Base-by-base conservation (phyloP, 2,329 filamentous ascomycete species). In the Karstenula rhodostoma region DNA sequence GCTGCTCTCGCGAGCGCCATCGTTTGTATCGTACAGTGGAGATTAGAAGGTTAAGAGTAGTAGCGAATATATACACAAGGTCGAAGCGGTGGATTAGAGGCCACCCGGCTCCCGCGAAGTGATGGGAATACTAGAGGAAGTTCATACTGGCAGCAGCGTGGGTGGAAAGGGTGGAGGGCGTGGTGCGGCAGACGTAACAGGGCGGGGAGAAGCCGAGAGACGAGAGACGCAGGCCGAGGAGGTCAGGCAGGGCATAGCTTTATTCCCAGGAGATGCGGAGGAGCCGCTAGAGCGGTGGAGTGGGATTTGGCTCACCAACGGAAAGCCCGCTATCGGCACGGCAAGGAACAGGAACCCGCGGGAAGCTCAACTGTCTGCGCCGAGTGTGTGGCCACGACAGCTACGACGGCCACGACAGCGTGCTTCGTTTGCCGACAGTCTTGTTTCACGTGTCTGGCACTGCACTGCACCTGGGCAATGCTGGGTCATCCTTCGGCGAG, bases 1-100 rank as follows among this genome's bases (percentile, higher is more conserved):
- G 95, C 95, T 59, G 95, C 94, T 80, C 86, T 89, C 44, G 73
- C 65, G 17, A 79, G 67, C 32, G 72, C 58, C 72, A 78, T 78
- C 13, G 59, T 29, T 57, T 32, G 19, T 48, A 22, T 40, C 19
- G 48, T 60, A 55, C 42, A 47, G 44, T 52, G 37, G 42, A 32
- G 12, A 55, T 58, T n/a, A 49, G 32, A 29, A 47, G 47, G 23
- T 23, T 33, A 50, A 52, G 35, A 25, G 35, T 13, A 48, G n/a
- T 9, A 13, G 56, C 40, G 57, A 33, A 42, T 33, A 58, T 47
- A 37, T 54, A 61, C 58, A 57, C 56, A 60, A 40, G 58, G 49
- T 53, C 47, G 61, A 61, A 56, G 59, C 56, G 60, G 62, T 60
- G 62, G 57, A 68, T 66, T 67, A 65, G 66, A 67, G 68, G 67